Conservation (phyloP, 306 rosid species). For the Castanea mollissima region DNA sequence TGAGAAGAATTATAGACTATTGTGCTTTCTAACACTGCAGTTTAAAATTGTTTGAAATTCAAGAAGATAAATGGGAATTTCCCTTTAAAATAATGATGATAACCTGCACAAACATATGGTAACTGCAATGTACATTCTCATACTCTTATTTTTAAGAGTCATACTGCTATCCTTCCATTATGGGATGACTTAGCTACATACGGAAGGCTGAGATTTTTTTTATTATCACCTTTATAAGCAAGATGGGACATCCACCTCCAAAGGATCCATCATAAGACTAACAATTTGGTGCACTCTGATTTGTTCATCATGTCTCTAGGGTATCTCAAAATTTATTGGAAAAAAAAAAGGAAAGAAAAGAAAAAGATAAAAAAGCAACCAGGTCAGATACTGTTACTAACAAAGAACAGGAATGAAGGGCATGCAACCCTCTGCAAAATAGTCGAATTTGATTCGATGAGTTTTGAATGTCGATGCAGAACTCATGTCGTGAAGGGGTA, state of each 20-base stretch:
- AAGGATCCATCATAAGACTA: conserved; percentile 26
- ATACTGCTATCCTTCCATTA: conserved; percentile 4
- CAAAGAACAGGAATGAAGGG: conserved; percentile 33
- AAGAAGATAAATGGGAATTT: conserved; percentile 7
- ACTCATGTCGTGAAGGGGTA: conserved; percentile 39
- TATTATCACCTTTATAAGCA: background rate
- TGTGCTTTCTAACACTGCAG: conserved; percentile 2
- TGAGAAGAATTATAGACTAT: conserved; percentile 3
- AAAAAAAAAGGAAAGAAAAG: background rate
- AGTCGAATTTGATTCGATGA: conserved; percentile 41
- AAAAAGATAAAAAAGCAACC: conserved; percentile 17
- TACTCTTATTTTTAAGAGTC: background rate
- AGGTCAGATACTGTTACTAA: conserved; percentile 33
- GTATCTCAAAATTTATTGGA: conserved; percentile 12
- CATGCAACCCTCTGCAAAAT: conserved; percentile 40
- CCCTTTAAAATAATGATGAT: conserved; percentile 2
- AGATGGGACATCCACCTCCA: background rate
- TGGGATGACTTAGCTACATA: conserved; percentile 13
- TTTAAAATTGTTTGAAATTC: conserved; percentile 3
- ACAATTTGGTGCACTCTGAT: conserved; percentile 19
- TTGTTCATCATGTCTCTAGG: conserved; percentile 26
- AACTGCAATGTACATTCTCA: background rate
- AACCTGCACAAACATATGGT: background rate
- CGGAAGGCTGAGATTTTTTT: background rate
- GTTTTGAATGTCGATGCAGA: conserved; percentile 45